phyloP scores from a whole-genome alignment of 441 rosid genomes.

The Lepidium campestre region DNA sequence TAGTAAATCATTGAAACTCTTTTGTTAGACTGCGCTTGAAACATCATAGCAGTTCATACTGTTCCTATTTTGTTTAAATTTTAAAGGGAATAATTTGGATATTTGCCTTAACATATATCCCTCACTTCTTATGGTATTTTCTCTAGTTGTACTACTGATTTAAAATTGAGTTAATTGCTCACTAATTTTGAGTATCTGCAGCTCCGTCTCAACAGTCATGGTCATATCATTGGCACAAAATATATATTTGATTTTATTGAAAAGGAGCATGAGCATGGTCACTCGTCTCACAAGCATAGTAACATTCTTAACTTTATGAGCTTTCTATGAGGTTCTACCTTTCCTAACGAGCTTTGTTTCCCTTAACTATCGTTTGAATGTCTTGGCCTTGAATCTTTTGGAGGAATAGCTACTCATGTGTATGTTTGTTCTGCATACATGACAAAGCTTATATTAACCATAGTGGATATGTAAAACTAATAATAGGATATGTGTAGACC shows the following conservation, averaged over 20 bases:
- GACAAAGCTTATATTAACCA: constrained; percentile 5
- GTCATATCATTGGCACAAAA: constrained; percentile 89
- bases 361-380: background rate
- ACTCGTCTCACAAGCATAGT: constrained; percentile 67
- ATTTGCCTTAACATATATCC: background rate
- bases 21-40: background rate
- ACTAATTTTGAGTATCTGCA: constrained; percentile 47
- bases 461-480: background rate
- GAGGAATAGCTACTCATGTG: constrained; percentile 4
- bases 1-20: too few relatives aligned
- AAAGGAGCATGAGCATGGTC: constrained; percentile 52
- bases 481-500: background rate
- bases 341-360: background rate
- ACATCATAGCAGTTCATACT: background rate
- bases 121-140: background rate
- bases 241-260: constrained; percentile 92
- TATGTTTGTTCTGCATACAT: background rate
- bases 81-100: background rate
- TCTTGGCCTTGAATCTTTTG: background rate
- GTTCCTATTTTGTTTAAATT: background rate
- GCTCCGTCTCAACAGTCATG: constrained; percentile 82
- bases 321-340: background rate
- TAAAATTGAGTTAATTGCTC: background rate
- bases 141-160: constrained; percentile 11
- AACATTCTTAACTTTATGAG: constrained; percentile 21